phyloP scores from a whole-genome alignment of 23 red algal genomes.

The Cyanidiococcus yangmingshanensis region DNA sequence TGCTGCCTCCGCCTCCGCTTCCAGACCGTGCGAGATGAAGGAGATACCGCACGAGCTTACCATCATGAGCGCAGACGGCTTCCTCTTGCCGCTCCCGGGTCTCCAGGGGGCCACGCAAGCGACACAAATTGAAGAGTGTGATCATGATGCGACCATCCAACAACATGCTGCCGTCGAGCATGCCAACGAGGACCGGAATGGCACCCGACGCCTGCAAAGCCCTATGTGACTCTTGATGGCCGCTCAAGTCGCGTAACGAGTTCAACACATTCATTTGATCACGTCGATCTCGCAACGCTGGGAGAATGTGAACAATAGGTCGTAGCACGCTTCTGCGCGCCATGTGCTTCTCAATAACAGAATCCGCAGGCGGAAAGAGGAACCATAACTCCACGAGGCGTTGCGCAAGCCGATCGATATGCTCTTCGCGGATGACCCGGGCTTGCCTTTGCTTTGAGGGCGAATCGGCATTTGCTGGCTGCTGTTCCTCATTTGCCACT shows the following conservation, averaged over 20 bases:
- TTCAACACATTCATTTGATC: constrained; percentile 41
- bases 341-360: constrained; percentile 54
- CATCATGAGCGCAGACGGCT: constrained; percentile 27
- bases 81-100: constrained; percentile 65
- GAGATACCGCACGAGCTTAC: constrained; percentile 65
- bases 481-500: neutral
- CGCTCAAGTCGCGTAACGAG: constrained; percentile 52
- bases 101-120: constrained; percentile 29
- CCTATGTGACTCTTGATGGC: constrained; percentile 63
- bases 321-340: constrained; percentile 30
- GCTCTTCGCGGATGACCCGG: constrained; percentile 25
- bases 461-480: neutral
- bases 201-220: constrained; percentile 44
- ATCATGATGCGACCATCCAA: constrained; percentile 54
- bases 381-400: constrained; percentile 46
- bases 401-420: constrained; percentile 5
- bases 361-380: constrained; percentile 51
- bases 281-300: constrained; percentile 20
- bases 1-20: neutral
- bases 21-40: neutral
- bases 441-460: neutral
- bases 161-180: constrained; percentile 36
- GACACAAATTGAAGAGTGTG: constrained; percentile 59
- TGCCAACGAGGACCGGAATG: constrained; percentile 46
- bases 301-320: constrained; percentile 49